A percentile compares a stretch with the other conserved stretches of the same genome.
phyloP scores from a whole-genome alignment of 345 rosid species.

The Salix purpurea region DNA sequence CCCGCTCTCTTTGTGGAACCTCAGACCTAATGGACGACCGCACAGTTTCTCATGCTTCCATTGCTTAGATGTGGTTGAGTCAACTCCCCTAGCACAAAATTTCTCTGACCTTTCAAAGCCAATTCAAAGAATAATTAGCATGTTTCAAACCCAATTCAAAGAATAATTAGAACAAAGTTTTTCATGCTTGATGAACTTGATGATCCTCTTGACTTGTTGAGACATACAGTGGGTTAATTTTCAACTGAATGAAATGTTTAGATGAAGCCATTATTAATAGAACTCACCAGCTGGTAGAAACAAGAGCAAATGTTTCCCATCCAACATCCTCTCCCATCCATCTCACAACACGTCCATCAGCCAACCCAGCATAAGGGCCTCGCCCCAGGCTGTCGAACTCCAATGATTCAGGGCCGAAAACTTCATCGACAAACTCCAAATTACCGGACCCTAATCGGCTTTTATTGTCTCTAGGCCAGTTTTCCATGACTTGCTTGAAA shows the following conservation, averaged over 20 bases:
- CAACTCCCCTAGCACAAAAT: slow-evolving; percentile 63
- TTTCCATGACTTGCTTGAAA: slow-evolving; percentile 71
- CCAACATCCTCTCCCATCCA: slow-evolving; percentile 88
- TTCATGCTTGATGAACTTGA: not conserved
- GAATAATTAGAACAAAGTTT: too few relatives aligned
- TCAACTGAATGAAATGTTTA: not conserved
- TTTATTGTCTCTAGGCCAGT: slow-evolving; percentile 77
- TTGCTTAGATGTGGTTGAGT: slow-evolving; percentile 83
- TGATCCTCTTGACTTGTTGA: not conserved
- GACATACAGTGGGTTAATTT: not conserved
- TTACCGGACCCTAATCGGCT: slow-evolving; percentile 63
- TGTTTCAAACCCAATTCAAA: not conserved
- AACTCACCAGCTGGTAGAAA: slow-evolving; percentile 67
- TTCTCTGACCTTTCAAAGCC: slow-evolving; percentile 64
- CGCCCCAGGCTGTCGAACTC: slow-evolving; percentile 75
- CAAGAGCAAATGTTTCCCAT: slow-evolving; percentile 87
- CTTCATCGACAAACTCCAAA: slow-evolving; percentile 65
- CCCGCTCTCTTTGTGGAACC: slow-evolving; percentile 63
- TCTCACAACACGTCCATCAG: slow-evolving; percentile 84
- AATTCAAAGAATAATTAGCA: slow-evolving; percentile 11
- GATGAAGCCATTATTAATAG: not conserved
- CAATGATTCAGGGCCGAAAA: slow-evolving; percentile 87
- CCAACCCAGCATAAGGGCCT: slow-evolving; percentile 91
- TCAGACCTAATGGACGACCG: slow-evolving; percentile 81
- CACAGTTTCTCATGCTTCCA: slow-evolving; percentile 87